Evolutionary conservation across 116 monocot species (phyloP), one percentile per base, ranked within the genome.

Genomic region (Papilionanthe hybrid): DNA sequence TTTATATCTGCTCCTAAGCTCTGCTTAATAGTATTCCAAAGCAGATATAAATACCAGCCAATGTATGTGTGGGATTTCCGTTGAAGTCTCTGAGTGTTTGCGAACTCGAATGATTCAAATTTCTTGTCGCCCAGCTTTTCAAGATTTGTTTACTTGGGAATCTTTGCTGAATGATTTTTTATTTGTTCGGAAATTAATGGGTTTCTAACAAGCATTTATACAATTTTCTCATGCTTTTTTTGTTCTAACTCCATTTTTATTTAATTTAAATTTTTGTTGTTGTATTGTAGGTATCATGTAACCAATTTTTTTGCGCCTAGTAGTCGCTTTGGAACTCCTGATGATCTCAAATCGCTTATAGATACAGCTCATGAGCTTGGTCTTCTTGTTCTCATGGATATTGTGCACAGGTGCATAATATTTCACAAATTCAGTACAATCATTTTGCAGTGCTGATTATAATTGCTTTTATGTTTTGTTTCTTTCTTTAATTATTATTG

Each of bases 281-380:
- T 69, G 47, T 47, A 66, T 57, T 87, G 68, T 82, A 97, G 98
- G 87, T 99, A 99, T 67, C 98, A 99, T 87, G 98, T 99, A 65
- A 99, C 98, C 63, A 99, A 99, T 78, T 99, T 94, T 80, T 99
- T 99, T 81, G 98, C 98, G 57, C 98, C 98, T 57, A 99, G 98
- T 79, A 94, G 94, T 79, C 95, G 98, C n/a, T 99, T 91, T 91
- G 98, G 98, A 77, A 99, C 98, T 79, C 98, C 98, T 57, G 98
- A 99, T 75, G 98, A 99, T 19, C 90, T 99, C 60, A 99, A 99
- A 82, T 94, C 98, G 41, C 84, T 99, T 72, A 94, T 99, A 81
- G 98, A 99, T 79, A 91, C 49, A 84, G 98, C 98, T 79, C 98
- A 99, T 84, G 98, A 99, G 82, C 95, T 99, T 85, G 98, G 98